These are phyloP conservation scores for Hyphodiscus sp. DNA, from an alignment of 2,329 filamentous ascomycete genomes.

Conservation along the genomic window DNA sequence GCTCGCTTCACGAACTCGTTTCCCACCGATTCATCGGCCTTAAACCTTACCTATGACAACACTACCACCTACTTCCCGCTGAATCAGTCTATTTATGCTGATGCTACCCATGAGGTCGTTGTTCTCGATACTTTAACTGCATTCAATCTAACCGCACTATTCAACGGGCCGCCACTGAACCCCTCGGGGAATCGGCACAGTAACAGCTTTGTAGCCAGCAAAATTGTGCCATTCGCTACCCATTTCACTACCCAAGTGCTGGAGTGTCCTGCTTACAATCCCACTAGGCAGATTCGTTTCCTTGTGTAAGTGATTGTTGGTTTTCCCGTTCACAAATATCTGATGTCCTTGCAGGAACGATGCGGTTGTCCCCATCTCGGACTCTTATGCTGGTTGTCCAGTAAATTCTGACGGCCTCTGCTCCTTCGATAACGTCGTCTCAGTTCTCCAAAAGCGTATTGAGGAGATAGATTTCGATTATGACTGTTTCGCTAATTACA, in stretches of 20 bases:
- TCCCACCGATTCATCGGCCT: conserved; percentile 19
- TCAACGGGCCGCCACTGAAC: background rate
- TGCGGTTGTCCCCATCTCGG: conserved; percentile 7
- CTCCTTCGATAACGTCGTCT: conserved; percentile 9
- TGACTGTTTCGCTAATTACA: conserved; percentile 11
- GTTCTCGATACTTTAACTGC: conserved; percentile 9
- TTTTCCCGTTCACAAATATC: no score
- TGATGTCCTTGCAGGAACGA: conserved; percentile 3
- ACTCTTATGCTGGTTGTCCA: conserved; percentile 7
- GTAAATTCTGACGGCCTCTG: conserved; percentile 8
- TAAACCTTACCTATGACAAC: conserved; percentile 30
- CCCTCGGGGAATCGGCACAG: conserved; percentile 1
- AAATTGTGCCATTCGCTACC: conserved; percentile 8
- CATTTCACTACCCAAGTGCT: conserved; percentile 11
- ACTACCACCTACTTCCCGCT: conserved; percentile 37
- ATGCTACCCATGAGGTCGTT: conserved; percentile 38
- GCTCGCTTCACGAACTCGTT: conserved; percentile 13
- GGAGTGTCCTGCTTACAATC: conserved; percentile 6
- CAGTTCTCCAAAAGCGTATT: conserved; percentile 6
- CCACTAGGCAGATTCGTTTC: conserved; percentile 7
- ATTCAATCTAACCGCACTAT: conserved; percentile 10
- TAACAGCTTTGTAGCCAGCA: conserved; percentile 8
- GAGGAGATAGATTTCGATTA: conserved; percentile 10
- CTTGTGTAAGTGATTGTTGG: conserved; percentile 7
- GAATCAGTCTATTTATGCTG: conserved; percentile 36